phyloP scores from a whole-genome alignment of 2,329 filamentous ascomycete genomes.

The Trichoderma atrobrunneum region DNA sequence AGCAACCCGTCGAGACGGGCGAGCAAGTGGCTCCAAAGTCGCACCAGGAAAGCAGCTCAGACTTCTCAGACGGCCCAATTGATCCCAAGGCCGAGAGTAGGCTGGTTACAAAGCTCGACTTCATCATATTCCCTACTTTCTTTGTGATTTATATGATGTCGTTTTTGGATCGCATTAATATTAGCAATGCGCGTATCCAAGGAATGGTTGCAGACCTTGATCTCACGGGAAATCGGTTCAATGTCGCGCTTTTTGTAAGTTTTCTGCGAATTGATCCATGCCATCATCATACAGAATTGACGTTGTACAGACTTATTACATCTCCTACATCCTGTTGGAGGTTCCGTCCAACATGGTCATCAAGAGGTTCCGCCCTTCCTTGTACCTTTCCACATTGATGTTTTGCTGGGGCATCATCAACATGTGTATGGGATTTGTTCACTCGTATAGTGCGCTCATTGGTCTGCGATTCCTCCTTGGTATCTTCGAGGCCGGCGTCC shows the following conservation, averaged over 20 bases:
- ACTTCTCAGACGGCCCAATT: constrained; percentile 23
- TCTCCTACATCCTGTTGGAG: constrained; percentile 47
- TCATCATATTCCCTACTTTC: constrained; percentile 40
- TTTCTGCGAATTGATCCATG: background rate
- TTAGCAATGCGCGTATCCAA: constrained; percentile 47
- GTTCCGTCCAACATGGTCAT: constrained; percentile 58
- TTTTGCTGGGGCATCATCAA: constrained; percentile 47
- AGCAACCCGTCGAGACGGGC: background rate
- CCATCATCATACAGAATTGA: background rate
- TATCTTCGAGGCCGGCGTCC: constrained; percentile 55
- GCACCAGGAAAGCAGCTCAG: background rate
- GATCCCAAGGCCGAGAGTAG: constrained; percentile 35
- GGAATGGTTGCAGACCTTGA: constrained; percentile 42
- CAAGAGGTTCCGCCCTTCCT: constrained; percentile 49
- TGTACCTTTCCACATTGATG: constrained; percentile 55
- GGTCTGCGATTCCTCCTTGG: constrained; percentile 47
- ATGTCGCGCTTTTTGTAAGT: constrained; percentile 40
- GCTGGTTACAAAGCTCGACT: constrained; percentile 42
- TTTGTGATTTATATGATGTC: constrained; percentile 38
- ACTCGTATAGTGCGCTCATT: constrained; percentile 49
- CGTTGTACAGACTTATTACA: constrained; percentile 31
- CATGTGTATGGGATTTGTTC: constrained; percentile 52
- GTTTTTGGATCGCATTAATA: constrained; percentile 39
- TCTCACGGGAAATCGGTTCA: constrained; percentile 42
- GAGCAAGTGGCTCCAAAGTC: background rate